These are phyloP conservation scores for Phytophthora europaea DNA, from an alignment of 352 stramenopile species.

Conservation along the genomic window DNA sequence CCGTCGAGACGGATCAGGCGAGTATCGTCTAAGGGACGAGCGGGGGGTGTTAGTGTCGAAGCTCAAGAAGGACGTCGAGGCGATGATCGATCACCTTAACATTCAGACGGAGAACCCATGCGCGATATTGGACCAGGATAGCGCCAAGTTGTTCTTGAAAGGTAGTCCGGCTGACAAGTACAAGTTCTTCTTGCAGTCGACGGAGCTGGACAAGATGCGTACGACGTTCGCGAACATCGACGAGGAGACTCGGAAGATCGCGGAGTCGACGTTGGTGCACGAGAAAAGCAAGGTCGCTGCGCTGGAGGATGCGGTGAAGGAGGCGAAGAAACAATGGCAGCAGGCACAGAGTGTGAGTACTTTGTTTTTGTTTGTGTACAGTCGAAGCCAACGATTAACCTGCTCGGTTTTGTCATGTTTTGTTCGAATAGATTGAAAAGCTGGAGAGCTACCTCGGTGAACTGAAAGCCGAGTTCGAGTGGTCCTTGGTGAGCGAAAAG, in stretches of 20 bases:
- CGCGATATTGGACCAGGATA: constrained; percentile 98
- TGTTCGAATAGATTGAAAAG: constrained; percentile 56
- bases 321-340: constrained; percentile 71
- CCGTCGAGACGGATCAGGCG: constrained; percentile 75
- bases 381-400: not conserved
- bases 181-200: constrained; percentile 97
- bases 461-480: constrained; percentile 77
- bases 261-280: constrained; percentile 61
- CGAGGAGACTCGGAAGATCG: constrained; percentile 67
- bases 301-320: constrained; percentile 42
- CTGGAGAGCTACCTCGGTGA: constrained; percentile 65
- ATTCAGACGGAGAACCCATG: constrained; percentile 98
- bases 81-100: constrained; percentile 95
- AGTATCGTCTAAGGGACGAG: constrained; percentile 82
- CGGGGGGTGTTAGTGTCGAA: constrained; percentile 74
- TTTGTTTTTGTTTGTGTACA: not conserved
- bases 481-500: constrained; percentile 78
- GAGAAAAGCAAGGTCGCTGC: constrained; percentile 36
- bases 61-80: constrained; percentile 93
- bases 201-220: constrained; percentile 94
- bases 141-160: constrained; percentile 98
- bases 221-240: constrained; percentile 89
- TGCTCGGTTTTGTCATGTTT: not conserved
- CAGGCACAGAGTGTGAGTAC: constrained; percentile 64
- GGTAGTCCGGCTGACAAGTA: constrained; percentile 97